Conservation (phyloP, 345 rosid species). For the Laguncularia racemosa region DNA sequence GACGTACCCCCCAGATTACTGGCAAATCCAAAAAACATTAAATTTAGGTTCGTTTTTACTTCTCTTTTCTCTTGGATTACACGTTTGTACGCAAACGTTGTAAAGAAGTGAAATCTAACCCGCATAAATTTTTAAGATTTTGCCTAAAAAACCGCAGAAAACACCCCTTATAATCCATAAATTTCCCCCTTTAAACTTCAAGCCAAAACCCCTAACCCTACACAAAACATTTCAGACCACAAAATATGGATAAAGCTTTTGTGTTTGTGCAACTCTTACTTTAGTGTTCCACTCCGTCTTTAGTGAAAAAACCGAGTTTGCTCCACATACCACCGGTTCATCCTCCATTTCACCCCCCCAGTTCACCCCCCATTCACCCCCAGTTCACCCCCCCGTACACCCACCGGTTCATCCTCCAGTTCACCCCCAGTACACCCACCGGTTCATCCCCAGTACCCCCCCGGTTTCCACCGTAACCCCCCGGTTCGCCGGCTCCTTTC, state of each 20-base stretch:
- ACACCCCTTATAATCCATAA: conserved; percentile 23
- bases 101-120: background rate
- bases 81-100: too few relatives aligned
- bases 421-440: conserved; percentile 23
- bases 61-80: too few relatives aligned
- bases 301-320: conserved; percentile 1
- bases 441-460: conserved; percentile 11
- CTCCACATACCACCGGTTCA: conserved; percentile 25
- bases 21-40: too few relatives aligned
- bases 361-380: conserved; percentile 17
- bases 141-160: conserved; percentile 17
- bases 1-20: too few relatives aligned
- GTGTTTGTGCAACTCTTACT: conserved; percentile 23
- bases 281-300: conserved; percentile 26
- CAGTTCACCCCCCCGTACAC: conserved; percentile 23
- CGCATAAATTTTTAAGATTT: background rate
- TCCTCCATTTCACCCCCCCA: conserved; percentile 13
- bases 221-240: background rate
- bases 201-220: background rate
- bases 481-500: conserved; percentile 16
- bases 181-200: background rate
- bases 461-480: conserved; percentile 20
- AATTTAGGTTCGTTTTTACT: too few relatives aligned
- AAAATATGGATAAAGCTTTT: conserved; percentile 23
- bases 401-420: conserved; percentile 16